A percentile compares a stretch with the other conserved stretches of the same genome.
phyloP scores from a whole-genome alignment of 306 rosid genomes.

The Aeschynomene evenia region DNA sequence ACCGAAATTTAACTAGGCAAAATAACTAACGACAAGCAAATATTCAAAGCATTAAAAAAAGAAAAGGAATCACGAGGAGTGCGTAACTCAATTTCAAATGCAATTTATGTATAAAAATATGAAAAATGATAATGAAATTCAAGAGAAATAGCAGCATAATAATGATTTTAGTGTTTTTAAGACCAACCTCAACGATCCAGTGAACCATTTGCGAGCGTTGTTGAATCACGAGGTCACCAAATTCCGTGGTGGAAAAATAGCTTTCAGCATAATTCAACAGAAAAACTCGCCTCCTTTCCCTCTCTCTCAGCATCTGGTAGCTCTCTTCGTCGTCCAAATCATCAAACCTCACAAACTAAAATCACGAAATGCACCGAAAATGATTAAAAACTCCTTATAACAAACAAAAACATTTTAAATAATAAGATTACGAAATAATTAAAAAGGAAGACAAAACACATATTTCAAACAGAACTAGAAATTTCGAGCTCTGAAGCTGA shows the following conservation, averaged over 20 bases:
- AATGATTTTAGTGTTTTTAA: background rate
- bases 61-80: too few species aligned
- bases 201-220: constrained; percentile 67
- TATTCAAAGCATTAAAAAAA: background rate
- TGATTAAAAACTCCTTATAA: background rate
- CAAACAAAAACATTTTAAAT: background rate
- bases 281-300: constrained; percentile 59
- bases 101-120: background rate
- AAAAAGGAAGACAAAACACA: background rate
- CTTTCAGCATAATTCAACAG: constrained; percentile 49
- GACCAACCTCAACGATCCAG: constrained; percentile 79
- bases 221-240: constrained; percentile 58
- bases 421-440: too few species aligned
- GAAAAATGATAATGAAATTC: background rate
- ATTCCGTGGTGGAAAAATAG: constrained; percentile 50
- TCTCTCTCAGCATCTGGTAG: constrained; percentile 60
- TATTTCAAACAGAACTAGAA: background rate
- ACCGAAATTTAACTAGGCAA: background rate
- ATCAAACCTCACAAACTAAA: constrained; percentile 55
- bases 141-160: background rate
- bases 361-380: constrained; percentile 9
- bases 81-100: background rate
- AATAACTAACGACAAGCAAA: background rate
- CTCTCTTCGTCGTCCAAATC: constrained; percentile 70
- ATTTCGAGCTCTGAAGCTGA: background rate